Evolutionary conservation across 2,329 filamentous ascomycete genomes (phyloP), one percentile per base, ranked within the genome.

Genomic region (Lachnellula cervina): DNA sequence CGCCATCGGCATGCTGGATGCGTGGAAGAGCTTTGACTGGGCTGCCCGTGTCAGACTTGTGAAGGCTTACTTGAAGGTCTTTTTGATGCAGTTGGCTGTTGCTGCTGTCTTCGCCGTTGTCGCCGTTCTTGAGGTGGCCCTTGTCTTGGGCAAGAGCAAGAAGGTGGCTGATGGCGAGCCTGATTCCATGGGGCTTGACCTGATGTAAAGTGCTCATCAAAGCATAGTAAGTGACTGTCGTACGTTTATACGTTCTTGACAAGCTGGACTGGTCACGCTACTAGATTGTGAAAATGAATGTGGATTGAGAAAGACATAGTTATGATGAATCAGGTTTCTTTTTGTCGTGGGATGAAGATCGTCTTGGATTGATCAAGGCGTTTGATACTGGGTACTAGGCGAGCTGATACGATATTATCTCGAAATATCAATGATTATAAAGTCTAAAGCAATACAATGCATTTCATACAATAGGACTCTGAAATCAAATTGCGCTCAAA

Each of bases 1-100:
- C 62, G 84, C 82, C 62, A 79, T 89, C 59, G 82, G 87, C 42
- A 80, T 93, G 66, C 70, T 81, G 49, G 87, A 93, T 65, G 91
- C 90, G 1, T 92, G 90, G 89, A 80, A 78, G 65, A 89, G 84
- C 37, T 92, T 96, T 71, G 83, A 86, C 69, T 82, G 81, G 71
- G 77, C 83, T 58, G 84, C 89, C 45, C 87, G 90, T 71, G 76
- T 84, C 62, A 83, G 91, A 54, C 79, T 96, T 49, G 72, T 91
- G 67, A 85, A 87, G 73, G 79, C 94, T 34, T 87, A 90, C 65
- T 74, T 79, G 72, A 96, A 96, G 82, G 78, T 87, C 64, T 77
- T 84, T 59, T 70, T 76, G 35, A 77, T 90, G 54, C 70, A 77
- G 48, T 53, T 81, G 16, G 78, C 72, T 3, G 64, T 80, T 14